phyloP scores from a whole-genome alignment of 78 protist species.

The slime mould (Dictyostelium discoideum) region dicty_2.7 NC_007091.3:3461501-3462000 shows the following conservation, averaged over 20 bases:
- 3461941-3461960: neutral
- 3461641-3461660: neutral
- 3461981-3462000: neutral
- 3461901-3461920: neutral
- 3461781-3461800: neutral
- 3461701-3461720: neutral
- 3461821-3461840: neutral
- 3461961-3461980: neutral
- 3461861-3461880: neutral
- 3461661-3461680: neutral
- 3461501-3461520: neutral
- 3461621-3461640: neutral
- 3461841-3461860: neutral
- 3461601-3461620: neutral
- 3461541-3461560: neutral
- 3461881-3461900: neutral
- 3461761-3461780: neutral
- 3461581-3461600: neutral
- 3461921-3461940: neutral
- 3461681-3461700: neutral
- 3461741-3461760: neutral
- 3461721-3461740: neutral
- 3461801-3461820: neutral
- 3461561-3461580: neutral
- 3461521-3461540: neutral